Conservation (phyloP, 1,284 basidiomycete genomes). For the Uromyces viciae-fabae region DNA sequence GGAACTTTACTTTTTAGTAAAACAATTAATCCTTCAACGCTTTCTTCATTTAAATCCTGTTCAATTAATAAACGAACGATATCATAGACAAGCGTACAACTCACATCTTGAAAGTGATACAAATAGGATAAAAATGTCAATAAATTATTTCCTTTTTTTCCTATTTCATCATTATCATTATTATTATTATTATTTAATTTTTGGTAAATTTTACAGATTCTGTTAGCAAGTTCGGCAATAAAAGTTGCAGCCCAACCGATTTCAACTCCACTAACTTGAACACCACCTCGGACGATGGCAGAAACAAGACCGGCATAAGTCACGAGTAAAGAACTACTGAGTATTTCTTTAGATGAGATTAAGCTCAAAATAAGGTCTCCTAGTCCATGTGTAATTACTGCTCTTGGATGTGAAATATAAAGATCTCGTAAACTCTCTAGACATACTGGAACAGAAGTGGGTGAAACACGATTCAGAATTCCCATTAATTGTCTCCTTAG, state of each 20-base stretch:
- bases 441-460: slow-evolving; percentile 31
- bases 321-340: slow-evolving; percentile 24
- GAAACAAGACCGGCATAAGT: slow-evolving; percentile 37
- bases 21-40: slow-evolving; percentile 43
- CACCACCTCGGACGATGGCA: slow-evolving; percentile 37
- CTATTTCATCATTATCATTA: slow-evolving; percentile 46
- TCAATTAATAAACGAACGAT: slow-evolving; percentile 74
- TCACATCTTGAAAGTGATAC: slow-evolving; percentile 92
- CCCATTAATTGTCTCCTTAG: slow-evolving; percentile 42
- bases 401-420: slow-evolving; percentile 34
- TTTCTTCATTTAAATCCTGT: slow-evolving; percentile 18
- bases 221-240: slow-evolving; percentile 20
- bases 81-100: slow-evolving; percentile 82
- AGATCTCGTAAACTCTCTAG: slow-evolving; percentile 33
- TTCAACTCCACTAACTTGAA: slow-evolving; percentile 40
- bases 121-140: slow-evolving; percentile 82
- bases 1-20: slow-evolving; percentile 35
- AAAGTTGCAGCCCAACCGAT: slow-evolving; percentile 44
- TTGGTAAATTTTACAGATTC: slow-evolving; percentile 29
- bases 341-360: slow-evolving; percentile 23
- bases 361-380: slow-evolving; percentile 30
- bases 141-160: slow-evolving; percentile 83
- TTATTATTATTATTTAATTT: background rate
- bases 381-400: slow-evolving; percentile 30
- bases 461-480: slow-evolving; percentile 39